phyloP scores from a whole-genome alignment of 1,284 basidiomycete genomes.

The Leccinum proximum region DNA sequence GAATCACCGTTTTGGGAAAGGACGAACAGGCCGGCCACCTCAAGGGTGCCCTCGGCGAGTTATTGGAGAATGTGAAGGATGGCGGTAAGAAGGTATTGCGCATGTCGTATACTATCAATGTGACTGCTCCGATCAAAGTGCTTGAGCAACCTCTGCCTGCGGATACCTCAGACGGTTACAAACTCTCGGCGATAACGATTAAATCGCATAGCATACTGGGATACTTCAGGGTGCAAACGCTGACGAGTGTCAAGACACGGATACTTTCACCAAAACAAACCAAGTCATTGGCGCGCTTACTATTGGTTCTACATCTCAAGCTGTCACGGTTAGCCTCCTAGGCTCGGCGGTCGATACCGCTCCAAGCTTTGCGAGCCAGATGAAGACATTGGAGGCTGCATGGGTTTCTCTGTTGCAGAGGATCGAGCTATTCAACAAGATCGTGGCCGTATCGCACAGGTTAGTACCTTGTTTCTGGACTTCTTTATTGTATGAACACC shows the following conservation, averaged over 20 bases:
- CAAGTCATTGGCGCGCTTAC: not conserved
- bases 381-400: not conserved
- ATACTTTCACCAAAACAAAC: not conserved
- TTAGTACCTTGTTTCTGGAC: not conserved
- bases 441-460: not conserved
- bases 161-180: not conserved
- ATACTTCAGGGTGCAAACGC: not conserved
- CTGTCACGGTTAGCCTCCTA: not conserved
- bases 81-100: not conserved
- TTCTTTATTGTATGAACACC: not conserved
- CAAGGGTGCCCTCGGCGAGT: not conserved
- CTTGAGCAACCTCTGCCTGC: not conserved
- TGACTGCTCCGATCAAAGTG: not conserved
- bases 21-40: not conserved
- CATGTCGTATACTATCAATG: not conserved
- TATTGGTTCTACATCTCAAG: not conserved
- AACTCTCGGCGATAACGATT: not conserved
- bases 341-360: not conserved
- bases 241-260: not conserved
- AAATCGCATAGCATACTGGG: not conserved
- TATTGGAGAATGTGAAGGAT: not conserved
- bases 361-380: not conserved
- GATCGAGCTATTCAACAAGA: not conserved
- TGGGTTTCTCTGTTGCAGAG: not conserved
- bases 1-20: not conserved